A percentile compares a stretch with the other conserved stretches of the same genome.
phyloP scores from a whole-genome alignment of 371 early-diverging fungal genomes.

The Nematocida major region DNA sequence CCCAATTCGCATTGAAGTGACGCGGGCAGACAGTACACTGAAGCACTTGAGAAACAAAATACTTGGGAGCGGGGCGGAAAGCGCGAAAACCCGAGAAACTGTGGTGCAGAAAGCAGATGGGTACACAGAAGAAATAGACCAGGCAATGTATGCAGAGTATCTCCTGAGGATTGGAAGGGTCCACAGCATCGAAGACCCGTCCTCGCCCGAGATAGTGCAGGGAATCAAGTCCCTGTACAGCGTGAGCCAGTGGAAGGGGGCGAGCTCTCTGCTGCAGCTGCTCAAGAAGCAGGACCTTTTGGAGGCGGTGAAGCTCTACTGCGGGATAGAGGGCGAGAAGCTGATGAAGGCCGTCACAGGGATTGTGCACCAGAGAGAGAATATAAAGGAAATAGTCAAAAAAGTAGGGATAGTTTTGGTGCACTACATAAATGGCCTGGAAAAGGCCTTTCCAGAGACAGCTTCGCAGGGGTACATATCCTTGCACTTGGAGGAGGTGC shows the following conservation, averaged over 20 bases:
- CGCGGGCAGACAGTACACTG: slow-evolving; percentile 3
- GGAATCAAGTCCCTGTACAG: neutral
- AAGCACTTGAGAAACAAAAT: neutral
- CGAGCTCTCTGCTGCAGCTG: neutral
- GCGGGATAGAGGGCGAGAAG: neutral
- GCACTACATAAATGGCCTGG: neutral
- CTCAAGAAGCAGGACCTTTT: slow-evolving; percentile 9
- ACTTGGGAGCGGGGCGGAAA: neutral
- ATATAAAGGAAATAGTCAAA: neutral
- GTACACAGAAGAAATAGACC: neutral
- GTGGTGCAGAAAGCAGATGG: neutral
- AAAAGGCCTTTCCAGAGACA: neutral
- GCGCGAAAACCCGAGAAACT: neutral
- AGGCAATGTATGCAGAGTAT: neutral
- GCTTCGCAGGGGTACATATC: neutral
- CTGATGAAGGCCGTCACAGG: neutral
- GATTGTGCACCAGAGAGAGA: neutral
- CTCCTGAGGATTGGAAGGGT: slow-evolving; percentile 19
- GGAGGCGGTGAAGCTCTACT: neutral
- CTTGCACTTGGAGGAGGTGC: neutral
- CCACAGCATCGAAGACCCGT: neutral
- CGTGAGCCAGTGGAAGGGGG: neutral
- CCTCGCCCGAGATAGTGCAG: neutral
- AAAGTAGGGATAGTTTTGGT: neutral
- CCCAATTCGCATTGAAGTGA: slow-evolving; percentile 19